phyloP scores from a whole-genome alignment of 768 basidiomycete genomes.

The Cyclocybe cylindracea region DNA sequence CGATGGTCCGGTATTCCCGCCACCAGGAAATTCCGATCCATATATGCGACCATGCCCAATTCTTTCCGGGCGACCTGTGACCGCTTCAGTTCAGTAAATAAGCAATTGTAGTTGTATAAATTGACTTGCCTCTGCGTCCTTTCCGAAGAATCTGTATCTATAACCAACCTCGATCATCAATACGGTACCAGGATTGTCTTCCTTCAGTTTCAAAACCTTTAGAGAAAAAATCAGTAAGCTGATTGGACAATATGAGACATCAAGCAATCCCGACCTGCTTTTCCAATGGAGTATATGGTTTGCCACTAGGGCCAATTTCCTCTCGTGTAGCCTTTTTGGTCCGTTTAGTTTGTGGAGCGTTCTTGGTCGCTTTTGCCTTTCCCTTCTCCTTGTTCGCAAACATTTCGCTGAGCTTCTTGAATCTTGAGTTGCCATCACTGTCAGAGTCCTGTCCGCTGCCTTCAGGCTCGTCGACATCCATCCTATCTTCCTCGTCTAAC shows the following conservation, averaged over 20 bases:
- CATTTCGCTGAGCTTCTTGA: slow-evolving; percentile 46
- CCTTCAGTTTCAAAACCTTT: slow-evolving; percentile 61
- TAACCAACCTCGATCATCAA: slow-evolving; percentile 86
- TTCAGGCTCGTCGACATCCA: slow-evolving; percentile 21
- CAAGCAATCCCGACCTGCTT: slow-evolving; percentile 48
- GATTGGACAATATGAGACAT: not conserved
- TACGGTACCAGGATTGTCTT: slow-evolving; percentile 62
- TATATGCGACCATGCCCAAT: slow-evolving; percentile 76
- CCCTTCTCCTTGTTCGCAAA: slow-evolving; percentile 42
- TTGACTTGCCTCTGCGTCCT: slow-evolving; percentile 72
- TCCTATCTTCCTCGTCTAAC: slow-evolving; percentile 4
- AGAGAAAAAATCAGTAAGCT: not conserved
- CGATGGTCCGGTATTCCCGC: slow-evolving; percentile 76
- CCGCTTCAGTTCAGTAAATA: not conserved
- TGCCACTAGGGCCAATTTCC: slow-evolving; percentile 66
- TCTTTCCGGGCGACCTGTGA: slow-evolving; percentile 69
- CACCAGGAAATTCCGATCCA: slow-evolving; percentile 69
- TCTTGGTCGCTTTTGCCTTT: slow-evolving; percentile 34
- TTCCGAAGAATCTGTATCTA: slow-evolving; percentile 80
- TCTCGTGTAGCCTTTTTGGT: slow-evolving; percentile 32
- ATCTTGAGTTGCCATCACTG: slow-evolving; percentile 46
- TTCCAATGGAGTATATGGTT: slow-evolving; percentile 77
- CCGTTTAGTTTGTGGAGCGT: slow-evolving; percentile 18
- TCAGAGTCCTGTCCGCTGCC: slow-evolving; percentile 30
- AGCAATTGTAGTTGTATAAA: not conserved